These are phyloP conservation scores for Theobroma grandiflorum DNA, from an alignment of 441 rosid species.

Conservation along the genomic window DNA sequence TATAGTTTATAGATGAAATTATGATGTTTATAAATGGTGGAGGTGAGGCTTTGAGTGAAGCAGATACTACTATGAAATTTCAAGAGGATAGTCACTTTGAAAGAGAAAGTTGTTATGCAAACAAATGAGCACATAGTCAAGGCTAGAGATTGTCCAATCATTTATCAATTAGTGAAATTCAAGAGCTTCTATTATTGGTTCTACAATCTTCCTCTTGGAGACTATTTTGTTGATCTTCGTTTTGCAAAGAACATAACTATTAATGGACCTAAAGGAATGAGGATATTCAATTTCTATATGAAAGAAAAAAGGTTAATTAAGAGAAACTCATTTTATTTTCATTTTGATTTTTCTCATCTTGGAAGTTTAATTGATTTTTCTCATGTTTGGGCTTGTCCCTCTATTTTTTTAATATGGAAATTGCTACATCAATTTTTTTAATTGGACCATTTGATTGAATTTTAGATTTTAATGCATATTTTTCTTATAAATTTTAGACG, in stretches of 20 bases:
- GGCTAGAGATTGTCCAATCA: conserved; percentile 74
- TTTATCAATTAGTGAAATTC: conserved; percentile 76
- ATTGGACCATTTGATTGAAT: too few species aligned
- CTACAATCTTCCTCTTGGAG: conserved; percentile 57
- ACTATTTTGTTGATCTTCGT: conserved; percentile 78
- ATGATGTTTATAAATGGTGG: conserved; percentile 85
- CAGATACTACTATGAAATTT: conserved; percentile 51
- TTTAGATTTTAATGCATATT: too few species aligned
- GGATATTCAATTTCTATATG: conserved; percentile 82
- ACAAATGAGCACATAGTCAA: conserved; percentile 72
- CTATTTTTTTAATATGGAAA: too few species aligned
- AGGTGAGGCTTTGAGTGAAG: conserved; percentile 51
- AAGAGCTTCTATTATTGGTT: conserved; percentile 75
- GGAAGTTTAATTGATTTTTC: too few species aligned
- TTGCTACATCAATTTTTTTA: too few species aligned
- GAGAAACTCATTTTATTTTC: background rate
- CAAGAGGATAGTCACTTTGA: conserved; percentile 57
- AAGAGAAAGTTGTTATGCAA: conserved; percentile 73
- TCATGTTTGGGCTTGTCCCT: too few species aligned
- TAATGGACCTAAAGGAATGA: conserved; percentile 84
- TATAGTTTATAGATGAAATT: conserved; percentile 54
- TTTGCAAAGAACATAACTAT: conserved; percentile 84
- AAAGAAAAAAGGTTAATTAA: conserved; percentile 77
- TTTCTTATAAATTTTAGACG: too few species aligned
- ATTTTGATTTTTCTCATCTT: background rate